Base-by-base conservation (phyloP, 495 filamentous ascomycete species). In the Trichodelitschia bisporula region DNA sequence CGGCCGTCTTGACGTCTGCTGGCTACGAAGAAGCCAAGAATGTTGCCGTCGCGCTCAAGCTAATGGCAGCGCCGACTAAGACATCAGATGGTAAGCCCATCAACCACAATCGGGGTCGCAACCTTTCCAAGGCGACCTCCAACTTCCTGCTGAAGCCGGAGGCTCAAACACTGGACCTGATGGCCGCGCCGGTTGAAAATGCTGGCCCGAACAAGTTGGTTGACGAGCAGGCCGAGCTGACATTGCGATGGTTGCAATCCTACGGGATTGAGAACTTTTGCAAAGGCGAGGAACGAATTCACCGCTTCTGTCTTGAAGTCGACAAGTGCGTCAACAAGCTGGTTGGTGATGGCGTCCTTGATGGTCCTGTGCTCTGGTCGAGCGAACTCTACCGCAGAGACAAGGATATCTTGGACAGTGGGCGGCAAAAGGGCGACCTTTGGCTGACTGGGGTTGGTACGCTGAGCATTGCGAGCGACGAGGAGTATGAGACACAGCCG, bases 181-280 rank as follows among this genome's bases (percentile, higher is more conserved):
- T 97, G 48, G 77, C 78, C 15, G 80, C 82, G 9, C 54, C 66
- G 1, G 67, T 69, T 19, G 80, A 79, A 21, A 77, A 91, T 39
- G 86, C 79, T 25, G 83, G 86, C 0, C 73, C 77, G 2, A 86
- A 83, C 48, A 97, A 97, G 46, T 64, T 97, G 8, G 78, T 77
- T n/a, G 86, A 97, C 45, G 83, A 93, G 31, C 86, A 95, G 44
- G 67, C 84, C 2, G 77, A 83, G 19, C 70, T 82, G 39, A 90
- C 80, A 3, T 58, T 64, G 15, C 72, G 70, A 31, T 97, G 86
- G 78, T 51, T 97, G 27, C 66, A 72, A 11, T 68, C 74, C 46
- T 72, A 69, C 39, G 68, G 66, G 8, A 66, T 93, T 14, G 83
- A 86, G 48, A 93, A 92, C 42, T 83, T 93, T 50, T 97, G 86